phyloP scores from a whole-genome alignment of 768 basidiomycete genomes.

The Plicaturopsis crispa region DNA sequence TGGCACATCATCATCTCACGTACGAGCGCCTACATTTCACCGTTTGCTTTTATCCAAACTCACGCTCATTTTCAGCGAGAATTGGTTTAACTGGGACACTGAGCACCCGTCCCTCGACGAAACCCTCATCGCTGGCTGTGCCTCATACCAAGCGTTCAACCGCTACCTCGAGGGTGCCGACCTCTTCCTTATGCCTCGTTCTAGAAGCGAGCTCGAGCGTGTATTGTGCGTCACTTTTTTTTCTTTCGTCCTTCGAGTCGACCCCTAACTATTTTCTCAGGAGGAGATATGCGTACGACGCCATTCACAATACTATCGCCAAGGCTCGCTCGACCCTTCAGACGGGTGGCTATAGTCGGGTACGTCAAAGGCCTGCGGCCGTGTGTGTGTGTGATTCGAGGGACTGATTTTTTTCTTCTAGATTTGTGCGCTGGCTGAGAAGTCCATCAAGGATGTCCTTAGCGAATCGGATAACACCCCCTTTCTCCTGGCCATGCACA shows the following conservation, averaged over 20 bases:
- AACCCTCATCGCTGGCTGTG: slow-evolving; percentile 66
- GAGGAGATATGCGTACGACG: slow-evolving; percentile 69
- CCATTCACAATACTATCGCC: slow-evolving; percentile 76
- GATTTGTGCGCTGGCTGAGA: slow-evolving; percentile 65
- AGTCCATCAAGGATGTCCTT: slow-evolving; percentile 63
- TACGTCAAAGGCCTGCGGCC: slow-evolving; percentile 28
- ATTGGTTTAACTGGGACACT: slow-evolving; percentile 61
- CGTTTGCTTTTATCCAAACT: slow-evolving; percentile 6
- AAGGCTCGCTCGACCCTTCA: slow-evolving; percentile 57
- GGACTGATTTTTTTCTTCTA: slow-evolving; percentile 17
- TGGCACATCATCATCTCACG: slow-evolving; percentile 63
- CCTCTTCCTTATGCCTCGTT: slow-evolving; percentile 62
- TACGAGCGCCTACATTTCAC: slow-evolving; percentile 21
- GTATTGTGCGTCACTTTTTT: slow-evolving; percentile 45
- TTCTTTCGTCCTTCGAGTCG: slow-evolving; percentile 2
- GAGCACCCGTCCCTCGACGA: slow-evolving; percentile 66
- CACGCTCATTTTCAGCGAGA: slow-evolving; percentile 41
- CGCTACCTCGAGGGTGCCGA: slow-evolving; percentile 68
- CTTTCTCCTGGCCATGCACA: slow-evolving; percentile 60
- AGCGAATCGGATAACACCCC: slow-evolving; percentile 61
- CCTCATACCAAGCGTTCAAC: slow-evolving; percentile 74
- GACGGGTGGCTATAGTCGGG: slow-evolving; percentile 47
- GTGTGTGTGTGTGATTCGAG: slow-evolving; percentile 31
- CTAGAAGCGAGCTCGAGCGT: slow-evolving; percentile 58
- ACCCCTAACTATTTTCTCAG: slow-evolving; percentile 25